phyloP scores from a whole-genome alignment of 1,139 yeast genomes.

The Scheffersomyces titani region DNA sequence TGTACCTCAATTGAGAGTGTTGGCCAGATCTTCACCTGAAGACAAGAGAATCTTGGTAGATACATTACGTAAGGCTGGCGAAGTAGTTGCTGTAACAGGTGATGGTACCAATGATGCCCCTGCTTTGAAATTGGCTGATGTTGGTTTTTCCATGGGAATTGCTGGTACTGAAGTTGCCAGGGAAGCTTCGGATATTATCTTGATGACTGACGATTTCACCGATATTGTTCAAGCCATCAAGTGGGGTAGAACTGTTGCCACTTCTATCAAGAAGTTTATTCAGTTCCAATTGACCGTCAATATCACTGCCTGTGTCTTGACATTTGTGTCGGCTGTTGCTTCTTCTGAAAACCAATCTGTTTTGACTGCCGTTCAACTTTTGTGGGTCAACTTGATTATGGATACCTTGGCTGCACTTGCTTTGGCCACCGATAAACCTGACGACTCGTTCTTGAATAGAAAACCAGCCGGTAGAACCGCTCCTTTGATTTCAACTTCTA shows the following conservation, averaged over 20 bases:
- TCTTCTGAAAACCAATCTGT: constrained; percentile 79
- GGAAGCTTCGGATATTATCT: constrained; percentile 91
- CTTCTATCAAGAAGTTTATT: constrained; percentile 90
- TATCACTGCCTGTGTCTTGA: constrained; percentile 88
- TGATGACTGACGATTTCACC: constrained; percentile 93
- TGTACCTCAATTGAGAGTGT: constrained; percentile 74
- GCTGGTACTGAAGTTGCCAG: constrained; percentile 94
- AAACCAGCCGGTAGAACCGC: constrained; percentile 82
- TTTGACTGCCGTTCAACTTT: constrained; percentile 91
- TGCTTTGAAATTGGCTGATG: constrained; percentile 89
- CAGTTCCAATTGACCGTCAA: constrained; percentile 97
- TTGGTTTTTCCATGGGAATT: constrained; percentile 93
- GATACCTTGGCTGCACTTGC: constrained; percentile 98
- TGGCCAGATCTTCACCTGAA: constrained; percentile 95
- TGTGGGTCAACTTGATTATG: constrained; percentile 98
- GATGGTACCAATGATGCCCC: constrained; percentile 98
- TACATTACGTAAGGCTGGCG: constrained; percentile 76
- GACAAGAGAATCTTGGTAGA: constrained; percentile 88
- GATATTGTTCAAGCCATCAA: constrained; percentile 97
- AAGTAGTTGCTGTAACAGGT: constrained; percentile 98
- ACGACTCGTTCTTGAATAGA: constrained; percentile 71
- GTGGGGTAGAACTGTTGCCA: constrained; percentile 98
- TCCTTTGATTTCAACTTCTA: constrained; percentile 83
- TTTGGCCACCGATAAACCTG: constrained; percentile 96
- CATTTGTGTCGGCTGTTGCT: constrained; percentile 92